A percentile compares a stretch with the other conserved stretches of the same genome.
These are phyloP conservation scores for Hypoxylon sp. DNA, from an alignment of 2,329 filamentous ascomycete species.

Conservation along the genomic window DNA sequence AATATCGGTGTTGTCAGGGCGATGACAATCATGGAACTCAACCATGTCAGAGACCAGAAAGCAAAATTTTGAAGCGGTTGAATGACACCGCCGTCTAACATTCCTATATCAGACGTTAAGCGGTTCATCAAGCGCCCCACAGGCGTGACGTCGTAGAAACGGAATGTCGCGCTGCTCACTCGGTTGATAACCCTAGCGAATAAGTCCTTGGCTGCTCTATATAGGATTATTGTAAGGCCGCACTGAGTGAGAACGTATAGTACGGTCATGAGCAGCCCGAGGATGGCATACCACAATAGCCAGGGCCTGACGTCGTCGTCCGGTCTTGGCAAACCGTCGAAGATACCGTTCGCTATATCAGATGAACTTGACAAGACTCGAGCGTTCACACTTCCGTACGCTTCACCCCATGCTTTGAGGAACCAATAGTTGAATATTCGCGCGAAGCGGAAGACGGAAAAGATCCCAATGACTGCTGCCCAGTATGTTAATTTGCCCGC, in stretches of 20 bases:
- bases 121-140: slow-evolving; percentile 93
- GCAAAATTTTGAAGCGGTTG: slow-evolving; percentile 78
- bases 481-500: slow-evolving; percentile 83
- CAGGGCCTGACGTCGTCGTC: slow-evolving; percentile 77
- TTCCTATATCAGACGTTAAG: slow-evolving; percentile 89
- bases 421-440: slow-evolving; percentile 81
- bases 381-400: slow-evolving; percentile 64
- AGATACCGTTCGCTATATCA: slow-evolving; percentile 48
- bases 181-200: slow-evolving; percentile 79
- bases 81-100: slow-evolving; percentile 88
- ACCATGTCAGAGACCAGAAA: slow-evolving; percentile 78
- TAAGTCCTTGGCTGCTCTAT: slow-evolving; percentile 80
- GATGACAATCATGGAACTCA: slow-evolving; percentile 81
- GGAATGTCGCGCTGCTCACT: slow-evolving; percentile 85
- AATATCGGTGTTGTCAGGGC: slow-evolving; percentile 83
- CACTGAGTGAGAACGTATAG: slow-evolving; percentile 72
- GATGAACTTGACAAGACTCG: slow-evolving; percentile 26
- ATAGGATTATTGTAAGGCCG: slow-evolving; percentile 81
- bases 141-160: slow-evolving; percentile 92
- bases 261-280: slow-evolving; percentile 73
- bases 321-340: slow-evolving; percentile 74
- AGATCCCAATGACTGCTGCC: slow-evolving; percentile 72
- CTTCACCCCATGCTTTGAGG: slow-evolving; percentile 88
- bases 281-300: slow-evolving; percentile 76
- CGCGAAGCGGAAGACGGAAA: slow-evolving; percentile 73